phyloP scores from a whole-genome alignment of 164 flowering plant genomes.

The Litsea cubeba region DNA sequence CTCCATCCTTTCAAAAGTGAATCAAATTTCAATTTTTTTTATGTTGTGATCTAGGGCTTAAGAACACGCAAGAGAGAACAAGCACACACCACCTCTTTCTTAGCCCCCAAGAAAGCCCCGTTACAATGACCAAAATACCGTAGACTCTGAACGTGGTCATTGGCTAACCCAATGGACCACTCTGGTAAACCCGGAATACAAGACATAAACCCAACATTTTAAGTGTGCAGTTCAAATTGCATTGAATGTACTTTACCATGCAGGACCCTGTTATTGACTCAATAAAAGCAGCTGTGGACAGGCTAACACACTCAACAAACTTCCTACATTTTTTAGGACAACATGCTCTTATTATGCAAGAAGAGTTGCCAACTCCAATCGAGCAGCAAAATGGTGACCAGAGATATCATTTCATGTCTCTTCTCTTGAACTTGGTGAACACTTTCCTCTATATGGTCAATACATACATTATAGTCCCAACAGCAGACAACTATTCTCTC shows the following conservation, averaged over 20 bases:
- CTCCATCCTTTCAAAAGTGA: not conserved
- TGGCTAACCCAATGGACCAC: too few species aligned
- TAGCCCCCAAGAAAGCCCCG: too few species aligned
- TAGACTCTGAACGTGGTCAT: too few species aligned
- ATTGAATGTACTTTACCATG: constrained; percentile 5
- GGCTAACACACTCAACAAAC: constrained; percentile 45
- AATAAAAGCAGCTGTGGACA: constrained; percentile 45
- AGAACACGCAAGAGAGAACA: too few species aligned
- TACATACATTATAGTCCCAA: constrained; percentile 55
- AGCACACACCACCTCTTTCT: too few species aligned
- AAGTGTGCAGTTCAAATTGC: not conserved
- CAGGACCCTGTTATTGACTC: constrained; percentile 52
- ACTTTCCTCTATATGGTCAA: constrained; percentile 61
- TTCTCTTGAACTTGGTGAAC: constrained; percentile 48
- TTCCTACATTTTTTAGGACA: constrained; percentile 52
- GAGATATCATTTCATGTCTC: constrained; percentile 45
- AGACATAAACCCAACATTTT: not conserved
- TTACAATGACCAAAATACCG: too few species aligned
- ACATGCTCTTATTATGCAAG: constrained; percentile 53
- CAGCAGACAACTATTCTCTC: constrained; percentile 50
- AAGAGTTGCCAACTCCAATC: constrained; percentile 37
- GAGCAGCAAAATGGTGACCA: constrained; percentile 31
- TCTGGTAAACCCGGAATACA: too few species aligned
- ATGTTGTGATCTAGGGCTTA: too few species aligned
- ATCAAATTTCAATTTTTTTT: not conserved